Evolutionary conservation across 805 yeast species (phyloP).

Genomic region (Metschnikowia gelsemii): DNA sequence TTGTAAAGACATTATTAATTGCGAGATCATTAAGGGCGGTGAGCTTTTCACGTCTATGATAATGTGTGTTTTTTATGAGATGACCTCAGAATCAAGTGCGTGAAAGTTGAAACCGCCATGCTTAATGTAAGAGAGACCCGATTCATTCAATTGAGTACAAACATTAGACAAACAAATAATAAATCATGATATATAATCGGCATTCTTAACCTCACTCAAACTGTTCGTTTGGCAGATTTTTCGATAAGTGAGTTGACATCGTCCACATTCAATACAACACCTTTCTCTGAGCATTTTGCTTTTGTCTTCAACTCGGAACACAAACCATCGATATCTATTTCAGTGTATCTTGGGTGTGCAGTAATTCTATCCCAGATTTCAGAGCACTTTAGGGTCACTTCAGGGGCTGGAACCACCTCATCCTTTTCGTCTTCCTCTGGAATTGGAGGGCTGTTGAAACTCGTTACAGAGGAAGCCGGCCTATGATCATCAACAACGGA

Average conservation of each 20-base stretch:
- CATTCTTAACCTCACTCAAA: not conserved
- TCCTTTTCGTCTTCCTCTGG: constrained; percentile 19
- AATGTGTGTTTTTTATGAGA: no score
- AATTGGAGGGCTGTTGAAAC: constrained; percentile 19
- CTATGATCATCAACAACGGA: constrained; percentile 16
- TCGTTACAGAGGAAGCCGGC: constrained; percentile 19
- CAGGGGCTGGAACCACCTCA: constrained; percentile 67
- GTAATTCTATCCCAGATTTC: constrained; percentile 97
- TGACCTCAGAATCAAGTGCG: no score
- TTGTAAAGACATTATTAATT: no score
- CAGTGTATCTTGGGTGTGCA: constrained; percentile 89
- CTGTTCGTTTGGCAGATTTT: constrained; percentile 18
- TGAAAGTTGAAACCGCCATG: no score
- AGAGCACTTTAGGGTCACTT: constrained; percentile 65
- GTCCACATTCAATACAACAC: constrained; percentile 79
- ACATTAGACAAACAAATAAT: constrained; percentile 1
- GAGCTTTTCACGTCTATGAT: no score
- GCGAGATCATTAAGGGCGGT: no score
- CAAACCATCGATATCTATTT: constrained; percentile 90
- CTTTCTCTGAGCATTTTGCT: constrained; percentile 92
- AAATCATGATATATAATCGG: not conserved
- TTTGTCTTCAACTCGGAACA: constrained; percentile 85
- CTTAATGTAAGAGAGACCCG: not conserved
- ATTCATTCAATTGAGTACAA: not conserved
- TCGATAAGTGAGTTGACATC: constrained; percentile 67